Evolutionary conservation across 2,329 filamentous ascomycete genomes (phyloP), one percentile per base, ranked within the genome.

Genomic region (Drechslera avenae): DNA sequence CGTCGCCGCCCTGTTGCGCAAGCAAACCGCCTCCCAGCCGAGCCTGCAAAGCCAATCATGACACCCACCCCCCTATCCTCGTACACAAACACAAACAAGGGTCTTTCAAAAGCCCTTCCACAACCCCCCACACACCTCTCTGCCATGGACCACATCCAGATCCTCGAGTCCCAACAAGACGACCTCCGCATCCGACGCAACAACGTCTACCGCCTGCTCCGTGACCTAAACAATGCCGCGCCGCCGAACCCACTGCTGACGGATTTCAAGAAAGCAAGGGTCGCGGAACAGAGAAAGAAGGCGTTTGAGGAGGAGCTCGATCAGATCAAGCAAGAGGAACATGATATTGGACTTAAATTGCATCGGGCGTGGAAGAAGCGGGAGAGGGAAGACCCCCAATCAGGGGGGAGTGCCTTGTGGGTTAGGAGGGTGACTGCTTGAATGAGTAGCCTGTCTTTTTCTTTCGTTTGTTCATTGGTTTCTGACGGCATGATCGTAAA

Each of bases 271-370:
- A 62, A 63, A 17, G 67, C 67, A 48, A 46, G 73, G 12, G 49
- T 71, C 36, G 64, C 66, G 4, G 73, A 76, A 46, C 60, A 62
- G 52, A 57, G 66, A 39, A 69, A 73, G 58, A 69, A 69, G 49
- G 62, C 59, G 17, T 68, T 74, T 49, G 66, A 71, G 49, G 64
- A 66, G n/a, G 73, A 75, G 59, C 47, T 76, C 50, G 63, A 63
- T 12, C 71, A 75, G 48, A 68, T 76, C 32, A 65, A 61, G 54
- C 48, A 59, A 0, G 66, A 72, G 52, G 73, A 75, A 51, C 71
- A 76, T 53, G 74, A 75, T 35, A 60, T 75, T 5, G 74, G 74
- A 3, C 49, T 76, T 49, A 73, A 66, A 59, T 50, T 76, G 54
- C 73, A 75, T 62, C 60, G 74, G 14, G 73, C 73, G 51, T 68